Evolutionary conservation across 495 filamentous ascomycete genomes (phyloP).

Genomic region (Cairneyella variabilis): DNA sequence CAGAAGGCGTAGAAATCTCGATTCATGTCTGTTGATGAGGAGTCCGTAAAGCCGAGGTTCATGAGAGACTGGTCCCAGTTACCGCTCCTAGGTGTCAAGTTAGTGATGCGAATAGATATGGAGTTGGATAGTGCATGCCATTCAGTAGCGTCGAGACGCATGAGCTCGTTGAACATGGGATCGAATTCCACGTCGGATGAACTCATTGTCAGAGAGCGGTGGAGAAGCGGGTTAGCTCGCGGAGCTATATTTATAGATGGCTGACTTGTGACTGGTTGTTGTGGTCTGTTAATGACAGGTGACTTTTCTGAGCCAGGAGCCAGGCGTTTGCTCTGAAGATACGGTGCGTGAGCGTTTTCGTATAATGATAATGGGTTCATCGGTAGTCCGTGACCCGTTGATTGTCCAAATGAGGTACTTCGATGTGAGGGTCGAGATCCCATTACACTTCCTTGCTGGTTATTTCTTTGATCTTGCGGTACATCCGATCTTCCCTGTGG

Average conservation of each 20-base stretch:
- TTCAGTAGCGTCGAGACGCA: slow-evolving; percentile 58
- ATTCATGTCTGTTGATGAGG: slow-evolving; percentile 34
- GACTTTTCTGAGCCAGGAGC: background rate
- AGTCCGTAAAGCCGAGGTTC: slow-evolving; percentile 57
- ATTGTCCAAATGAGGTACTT: slow-evolving; percentile 12
- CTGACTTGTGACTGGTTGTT: background rate
- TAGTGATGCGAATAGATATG: too few species aligned
- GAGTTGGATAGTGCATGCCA: slow-evolving; percentile 44
- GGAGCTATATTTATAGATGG: slow-evolving; percentile 4
- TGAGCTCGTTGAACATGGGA: slow-evolving; percentile 58
- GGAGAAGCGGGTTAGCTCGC: slow-evolving; percentile 12
- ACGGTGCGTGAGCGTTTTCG: slow-evolving; percentile 12
- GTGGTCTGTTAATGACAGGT: background rate
- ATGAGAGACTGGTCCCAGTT: slow-evolving; percentile 50
- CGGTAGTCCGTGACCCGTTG: slow-evolving; percentile 13
- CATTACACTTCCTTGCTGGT: background rate
- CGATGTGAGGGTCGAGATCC: background rate
- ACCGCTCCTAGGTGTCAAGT: slow-evolving; percentile 25
- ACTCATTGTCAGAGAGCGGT: slow-evolving; percentile 23
- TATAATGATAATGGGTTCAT: slow-evolving; percentile 16
- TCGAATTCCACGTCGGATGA: slow-evolving; percentile 44
- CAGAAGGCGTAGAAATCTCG: slow-evolving; percentile 47
- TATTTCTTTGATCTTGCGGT: background rate
- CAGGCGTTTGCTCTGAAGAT: background rate
- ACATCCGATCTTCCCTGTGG: background rate